phyloP scores from a whole-genome alignment of 106 monocot genomes.

The Chionographis japonica region DNA sequence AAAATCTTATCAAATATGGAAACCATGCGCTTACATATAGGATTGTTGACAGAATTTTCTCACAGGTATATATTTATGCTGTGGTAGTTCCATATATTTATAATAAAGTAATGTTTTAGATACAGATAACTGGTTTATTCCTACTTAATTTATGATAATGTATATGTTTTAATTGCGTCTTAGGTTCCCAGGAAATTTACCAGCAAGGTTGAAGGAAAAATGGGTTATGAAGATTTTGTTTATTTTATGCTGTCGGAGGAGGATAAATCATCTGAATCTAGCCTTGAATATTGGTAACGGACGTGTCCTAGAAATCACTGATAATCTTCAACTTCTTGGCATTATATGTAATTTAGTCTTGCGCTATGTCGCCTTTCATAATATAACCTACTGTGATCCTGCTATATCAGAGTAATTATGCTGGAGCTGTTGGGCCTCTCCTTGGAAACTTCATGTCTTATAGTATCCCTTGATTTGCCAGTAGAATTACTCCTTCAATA shows the following conservation, averaged over 20 bases:
- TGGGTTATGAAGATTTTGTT: slow-evolving; percentile 99
- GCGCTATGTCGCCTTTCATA: too few species aligned
- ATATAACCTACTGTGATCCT: too few species aligned
- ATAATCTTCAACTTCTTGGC: background rate
- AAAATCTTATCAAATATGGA: slow-evolving; percentile 95
- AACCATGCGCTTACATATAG: slow-evolving; percentile 93
- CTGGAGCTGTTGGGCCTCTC: too few species aligned
- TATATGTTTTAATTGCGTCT: background rate
- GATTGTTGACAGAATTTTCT: slow-evolving; percentile 93
- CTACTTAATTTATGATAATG: background rate
- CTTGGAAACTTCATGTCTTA: too few species aligned
- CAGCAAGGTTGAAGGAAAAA: slow-evolving; percentile 83
- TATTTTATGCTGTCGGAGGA: slow-evolving; percentile 92
- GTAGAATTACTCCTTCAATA: too few species aligned
- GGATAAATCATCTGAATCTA: slow-evolving; percentile 93
- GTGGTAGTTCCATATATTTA: background rate
- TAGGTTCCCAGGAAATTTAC: slow-evolving; percentile 91
- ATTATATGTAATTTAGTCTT: background rate
- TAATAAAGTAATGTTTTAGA: too few species aligned
- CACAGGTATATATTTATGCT: slow-evolving; percentile 51
- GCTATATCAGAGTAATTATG: too few species aligned
- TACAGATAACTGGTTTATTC: background rate
- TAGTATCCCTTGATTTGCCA: too few species aligned
- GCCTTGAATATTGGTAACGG: slow-evolving; percentile 89
- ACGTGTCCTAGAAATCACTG: background rate